phyloP scores from a whole-genome alignment of 345 rosid genomes.

The Lumnitzera racemosa region DNA sequence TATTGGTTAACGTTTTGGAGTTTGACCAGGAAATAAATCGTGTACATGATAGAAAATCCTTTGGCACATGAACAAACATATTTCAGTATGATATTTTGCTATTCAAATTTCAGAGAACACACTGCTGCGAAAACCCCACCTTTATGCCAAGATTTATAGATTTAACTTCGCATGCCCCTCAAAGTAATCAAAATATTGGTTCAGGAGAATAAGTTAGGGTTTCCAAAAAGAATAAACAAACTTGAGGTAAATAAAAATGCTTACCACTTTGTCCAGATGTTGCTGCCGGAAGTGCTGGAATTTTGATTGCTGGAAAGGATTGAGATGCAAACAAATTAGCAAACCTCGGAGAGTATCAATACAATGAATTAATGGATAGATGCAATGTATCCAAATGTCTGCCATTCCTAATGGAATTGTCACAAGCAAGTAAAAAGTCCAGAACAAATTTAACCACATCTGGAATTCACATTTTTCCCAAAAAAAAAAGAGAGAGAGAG shows the following conservation, averaged over 20 bases:
- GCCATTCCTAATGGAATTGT: no score
- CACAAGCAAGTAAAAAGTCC: background rate
- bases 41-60: no score
- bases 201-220: no score
- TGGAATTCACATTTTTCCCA: background rate
- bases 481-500: background rate
- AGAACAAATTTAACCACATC: background rate
- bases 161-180: no score
- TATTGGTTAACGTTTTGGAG: no score
- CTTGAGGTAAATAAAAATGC: conserved; percentile 8
- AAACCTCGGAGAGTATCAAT: background rate
- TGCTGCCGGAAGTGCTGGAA: conserved; percentile 94
- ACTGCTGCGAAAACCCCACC: background rate
- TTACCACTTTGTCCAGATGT: conserved; percentile 70
- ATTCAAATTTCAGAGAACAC: background rate
- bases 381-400: background rate
- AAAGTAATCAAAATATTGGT: no score
- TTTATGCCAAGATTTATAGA: no score
- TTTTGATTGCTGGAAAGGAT: conserved; percentile 51
- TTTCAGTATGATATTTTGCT: no score
- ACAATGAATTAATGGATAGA: background rate
- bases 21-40: no score
- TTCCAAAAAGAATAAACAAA: no score
- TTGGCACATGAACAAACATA: no score
- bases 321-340: conserved; percentile 1